Base-by-base conservation (phyloP, 2,329 filamentous ascomycete genomes). In the Aaosphaeria pasadenensis region DNA sequence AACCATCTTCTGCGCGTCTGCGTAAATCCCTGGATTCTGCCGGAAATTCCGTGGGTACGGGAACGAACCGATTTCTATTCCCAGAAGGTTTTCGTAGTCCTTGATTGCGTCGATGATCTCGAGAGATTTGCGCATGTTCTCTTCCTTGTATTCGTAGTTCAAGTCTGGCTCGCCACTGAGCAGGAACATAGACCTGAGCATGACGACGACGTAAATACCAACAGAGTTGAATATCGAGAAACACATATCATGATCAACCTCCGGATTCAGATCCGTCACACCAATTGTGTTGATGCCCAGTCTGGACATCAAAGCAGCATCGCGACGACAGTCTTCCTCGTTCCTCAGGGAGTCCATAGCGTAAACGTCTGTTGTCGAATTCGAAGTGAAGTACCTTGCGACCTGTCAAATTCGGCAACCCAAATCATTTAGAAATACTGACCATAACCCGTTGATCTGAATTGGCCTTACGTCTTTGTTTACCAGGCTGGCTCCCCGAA, bases 301-400 rank as follows among this genome's bases (percentile, higher is more conserved):
- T 24, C 40, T 35, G 7, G 42, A 31, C 52, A 56, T 54, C 6
- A 56, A 40, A 3, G 52, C 52, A n/a, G 52, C 54, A 41, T 56
- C 54, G 6, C 54, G 49, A n/a, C 43, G 51, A 33, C 54, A 56
- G 24, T 43, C 47, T 33, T 50, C 35, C 28, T 31, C 39, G 31
- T 56, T 44, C 7, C 9, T 28, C 7, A 40, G 39, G 43, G 44
- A 36, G 29, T 55, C 50, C 50, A 49, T 47, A 11, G 44, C 40
- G n/a, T 43, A 45, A 30, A 40, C 31, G 39, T 53, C 48, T n/a
- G 46, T 45, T 13, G 52, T 50, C 11, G 45, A 50, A 17, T 54
- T 54, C 3, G 52, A 52, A 29, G 43, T 42, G 7, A 35, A 42
- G 45, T 54, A 54, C 47, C 49, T 67, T 72, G 64, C 33, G 13